phyloP scores from a whole-genome alignment of 495 filamentous ascomycete genomes.

The Penicillium herquei region DNA sequence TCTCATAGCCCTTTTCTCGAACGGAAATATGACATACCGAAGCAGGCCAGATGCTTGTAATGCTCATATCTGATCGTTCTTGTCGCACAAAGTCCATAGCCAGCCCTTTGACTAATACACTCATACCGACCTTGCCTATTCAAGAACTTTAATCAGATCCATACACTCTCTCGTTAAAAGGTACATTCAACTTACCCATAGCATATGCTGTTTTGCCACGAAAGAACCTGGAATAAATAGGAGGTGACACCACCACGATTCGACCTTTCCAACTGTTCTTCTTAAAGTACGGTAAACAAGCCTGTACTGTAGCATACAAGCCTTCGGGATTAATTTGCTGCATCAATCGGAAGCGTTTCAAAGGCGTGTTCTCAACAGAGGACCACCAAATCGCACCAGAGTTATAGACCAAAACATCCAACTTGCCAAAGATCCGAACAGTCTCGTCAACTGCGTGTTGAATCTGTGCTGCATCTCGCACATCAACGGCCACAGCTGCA shows the following conservation, averaged over 20 bases:
- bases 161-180: no score
- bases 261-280: conserved; percentile 54
- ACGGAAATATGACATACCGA: conserved; percentile 46
- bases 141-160: neutral
- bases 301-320: conserved; percentile 60
- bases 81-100: conserved; percentile 80
- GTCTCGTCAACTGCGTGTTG: conserved; percentile 59
- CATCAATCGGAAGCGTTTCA: conserved; percentile 80
- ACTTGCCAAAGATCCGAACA: conserved; percentile 56
- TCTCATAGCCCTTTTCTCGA: neutral
- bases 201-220: conserved; percentile 86
- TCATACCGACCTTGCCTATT: conserved; percentile 74
- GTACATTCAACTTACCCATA: conserved; percentile 51
- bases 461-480: conserved; percentile 62
- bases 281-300: conserved; percentile 60
- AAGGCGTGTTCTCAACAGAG: conserved; percentile 67
- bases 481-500: conserved; percentile 68
- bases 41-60: conserved; percentile 83
- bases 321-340: conserved; percentile 79
- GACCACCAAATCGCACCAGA: conserved; percentile 88
- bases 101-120: conserved; percentile 73
- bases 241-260: conserved; percentile 79
- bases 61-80: conserved; percentile 64
- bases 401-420: conserved; percentile 81
- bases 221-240: conserved; percentile 84